These are phyloP conservation scores for Schizochytrium sp. DNA, from an alignment of 108 stramenopile species.

Conservation along the genomic window DNA sequence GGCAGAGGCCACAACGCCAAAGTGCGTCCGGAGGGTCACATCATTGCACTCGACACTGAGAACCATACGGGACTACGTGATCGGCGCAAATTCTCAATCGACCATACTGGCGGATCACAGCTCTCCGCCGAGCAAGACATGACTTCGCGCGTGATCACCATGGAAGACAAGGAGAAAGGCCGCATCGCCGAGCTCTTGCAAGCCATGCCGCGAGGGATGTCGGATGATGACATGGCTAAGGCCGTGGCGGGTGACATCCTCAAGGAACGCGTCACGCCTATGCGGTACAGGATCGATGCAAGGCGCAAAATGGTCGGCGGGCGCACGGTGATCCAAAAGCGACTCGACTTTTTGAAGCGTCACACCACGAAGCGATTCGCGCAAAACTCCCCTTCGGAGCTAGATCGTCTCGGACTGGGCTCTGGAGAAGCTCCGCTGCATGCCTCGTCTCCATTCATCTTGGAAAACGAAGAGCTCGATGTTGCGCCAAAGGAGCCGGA, in stretches of 20 bases:
- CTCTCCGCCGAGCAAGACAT: background rate
- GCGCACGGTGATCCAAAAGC: background rate
- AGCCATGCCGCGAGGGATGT: background rate
- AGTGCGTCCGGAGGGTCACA: conserved; percentile 3
- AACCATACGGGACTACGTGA: background rate
- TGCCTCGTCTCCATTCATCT: background rate
- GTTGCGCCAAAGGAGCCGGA: too few relatives aligned
- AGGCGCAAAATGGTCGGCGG: background rate
- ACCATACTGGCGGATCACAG: background rate
- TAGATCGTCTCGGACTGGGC: background rate
- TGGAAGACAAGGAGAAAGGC: background rate
- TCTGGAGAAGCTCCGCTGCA: background rate
- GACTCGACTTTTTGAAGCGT: background rate
- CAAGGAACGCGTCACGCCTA: background rate
- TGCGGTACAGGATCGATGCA: background rate
- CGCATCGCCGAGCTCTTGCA: background rate
- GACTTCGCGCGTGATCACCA: background rate
- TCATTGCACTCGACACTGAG: background rate
- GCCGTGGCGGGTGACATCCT: background rate
- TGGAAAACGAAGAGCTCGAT: background rate
- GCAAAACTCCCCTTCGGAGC: background rate
- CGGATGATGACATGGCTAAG: background rate
- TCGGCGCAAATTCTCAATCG: background rate
- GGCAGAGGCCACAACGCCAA: background rate
- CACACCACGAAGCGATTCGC: background rate